A percentile compares a stretch with the other conserved stretches of the same genome.
Evolutionary conservation across 306 rosid species (phyloP).

Genomic region (Echinosophora koreensis): DNA sequence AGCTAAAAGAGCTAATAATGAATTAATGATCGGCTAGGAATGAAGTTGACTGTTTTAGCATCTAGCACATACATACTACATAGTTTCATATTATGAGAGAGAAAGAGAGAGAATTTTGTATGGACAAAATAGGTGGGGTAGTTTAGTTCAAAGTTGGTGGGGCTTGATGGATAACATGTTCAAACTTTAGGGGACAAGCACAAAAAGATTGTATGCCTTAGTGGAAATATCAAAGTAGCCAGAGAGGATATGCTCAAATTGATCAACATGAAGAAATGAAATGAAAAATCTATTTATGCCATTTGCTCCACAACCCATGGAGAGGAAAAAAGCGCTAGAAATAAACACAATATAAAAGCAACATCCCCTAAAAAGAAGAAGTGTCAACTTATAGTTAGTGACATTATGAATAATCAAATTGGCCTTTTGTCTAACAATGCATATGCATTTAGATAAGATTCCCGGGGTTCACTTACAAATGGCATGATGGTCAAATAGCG

Average conservation of each 20-base stretch:
- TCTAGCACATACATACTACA: background rate
- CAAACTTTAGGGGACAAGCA: conserved; percentile 66
- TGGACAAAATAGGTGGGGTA: conserved; percentile 52
- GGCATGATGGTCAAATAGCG: conserved; percentile 44
- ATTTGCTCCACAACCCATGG: conserved; percentile 52
- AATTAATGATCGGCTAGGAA: conserved; percentile 4
- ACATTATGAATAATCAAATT: conserved; percentile 21
- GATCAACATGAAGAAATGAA: conserved; percentile 35
- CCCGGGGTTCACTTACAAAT: conserved; percentile 17
- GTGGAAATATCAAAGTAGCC: conserved; percentile 51
- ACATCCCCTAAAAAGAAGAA: conserved; percentile 18
- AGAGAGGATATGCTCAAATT: conserved; percentile 47
- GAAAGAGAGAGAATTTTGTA: background rate
- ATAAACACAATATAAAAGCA: background rate
- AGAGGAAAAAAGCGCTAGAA: conserved; percentile 25
- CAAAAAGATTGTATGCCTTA: conserved; percentile 49
- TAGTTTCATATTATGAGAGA: conserved; percentile 24
- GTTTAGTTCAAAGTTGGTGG: conserved; percentile 47
- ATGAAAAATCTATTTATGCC: conserved; percentile 24
- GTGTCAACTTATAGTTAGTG: conserved; percentile 23
- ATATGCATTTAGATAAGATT: conserved; percentile 56
- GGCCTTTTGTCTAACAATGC: conserved; percentile 41
- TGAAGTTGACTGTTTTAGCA: conserved; percentile 28
- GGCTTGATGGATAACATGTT: conserved; percentile 53
- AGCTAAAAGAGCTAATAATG: background rate